phyloP scores from a whole-genome alignment of 208 protist genomes.

The Leishmania aethiopica region DNA sequence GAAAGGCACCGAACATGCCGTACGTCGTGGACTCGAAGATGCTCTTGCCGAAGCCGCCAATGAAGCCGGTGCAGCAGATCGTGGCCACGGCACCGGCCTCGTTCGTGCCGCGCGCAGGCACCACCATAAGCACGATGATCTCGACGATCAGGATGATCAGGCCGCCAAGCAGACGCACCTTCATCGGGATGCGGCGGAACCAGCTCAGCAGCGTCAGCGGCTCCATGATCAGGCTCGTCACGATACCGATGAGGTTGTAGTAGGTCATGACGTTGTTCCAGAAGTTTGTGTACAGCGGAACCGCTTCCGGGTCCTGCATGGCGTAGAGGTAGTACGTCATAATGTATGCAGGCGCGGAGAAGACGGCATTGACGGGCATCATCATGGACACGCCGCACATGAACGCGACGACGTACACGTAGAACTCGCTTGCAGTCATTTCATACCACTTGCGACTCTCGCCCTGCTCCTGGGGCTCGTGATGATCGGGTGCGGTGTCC shows the following conservation, averaged over 20 bases:
- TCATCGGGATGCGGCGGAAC: conserved; percentile 49
- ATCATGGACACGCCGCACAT: conserved; percentile 79
- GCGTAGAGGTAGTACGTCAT: conserved; percentile 64
- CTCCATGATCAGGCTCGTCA: conserved; percentile 50
- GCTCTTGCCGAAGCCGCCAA: conserved; percentile 59
- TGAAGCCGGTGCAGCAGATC: conserved; percentile 37
- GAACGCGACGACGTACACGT: conserved; percentile 65
- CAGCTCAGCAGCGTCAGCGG: conserved; percentile 49
- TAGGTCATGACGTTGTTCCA: conserved; percentile 74
- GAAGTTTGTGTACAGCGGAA: conserved; percentile 41
- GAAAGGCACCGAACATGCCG: conserved; percentile 67
- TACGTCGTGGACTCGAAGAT: conserved; percentile 79
- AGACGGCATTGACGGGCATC: conserved; percentile 82
- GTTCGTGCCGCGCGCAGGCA: conserved; percentile 45
- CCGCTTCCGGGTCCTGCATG: conserved; percentile 30
- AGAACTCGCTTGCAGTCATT: conserved; percentile 32
- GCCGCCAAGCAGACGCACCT: conserved; percentile 40
- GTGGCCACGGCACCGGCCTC: conserved; percentile 50
- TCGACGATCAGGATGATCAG: conserved; percentile 52
- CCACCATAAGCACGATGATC: conserved; percentile 52
- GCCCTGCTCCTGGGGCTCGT: background rate
- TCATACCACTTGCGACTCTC: conserved; percentile 16
- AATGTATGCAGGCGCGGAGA: conserved; percentile 82
- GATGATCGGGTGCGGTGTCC: background rate
- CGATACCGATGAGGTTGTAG: conserved; percentile 58